Evolutionary conservation across 441 rosid genomes (phyloP).

Genomic region (Adansonia gregorii): DNA sequence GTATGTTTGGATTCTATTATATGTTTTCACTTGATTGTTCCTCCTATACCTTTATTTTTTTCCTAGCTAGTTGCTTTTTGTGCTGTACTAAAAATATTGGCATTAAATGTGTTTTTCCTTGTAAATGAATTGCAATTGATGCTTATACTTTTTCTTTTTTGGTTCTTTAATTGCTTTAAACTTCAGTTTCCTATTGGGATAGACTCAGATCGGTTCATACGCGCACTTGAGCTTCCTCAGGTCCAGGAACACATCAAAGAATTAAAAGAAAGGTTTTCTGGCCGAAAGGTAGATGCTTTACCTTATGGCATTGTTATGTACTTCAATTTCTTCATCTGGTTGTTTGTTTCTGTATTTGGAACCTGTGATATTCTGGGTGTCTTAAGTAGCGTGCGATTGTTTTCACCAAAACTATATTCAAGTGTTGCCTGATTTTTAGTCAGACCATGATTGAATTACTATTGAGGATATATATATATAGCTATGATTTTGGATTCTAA

Average conservation of each 20-base stretch:
- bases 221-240: conserved; percentile 64
- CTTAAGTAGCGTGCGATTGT: neutral
- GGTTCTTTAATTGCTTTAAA: conserved; percentile 30
- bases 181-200: conserved; percentile 96
- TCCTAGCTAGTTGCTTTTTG: conserved; percentile 16
- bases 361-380: neutral
- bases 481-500: neutral
- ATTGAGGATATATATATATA: neutral
- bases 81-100: conserved; percentile 24
- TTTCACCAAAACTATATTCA: neutral
- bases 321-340: neutral
- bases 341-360: neutral
- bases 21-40: conserved; percentile 33
- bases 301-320: neutral
- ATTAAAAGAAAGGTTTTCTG: conserved; percentile 87
- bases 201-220: conserved; percentile 84
- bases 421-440: neutral
- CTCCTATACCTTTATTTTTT: conserved; percentile 23
- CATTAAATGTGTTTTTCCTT: conserved; percentile 5
- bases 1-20: conserved; percentile 49
- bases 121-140: conserved; percentile 7
- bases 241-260: conserved; percentile 85
- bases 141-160: neutral
- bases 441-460: neutral
- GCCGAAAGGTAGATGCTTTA: conserved; percentile 59